Percentiles rank a stretch among this genome's conserved stretches.
These are phyloP conservation scores for Alternaria angustiovoidea DNA, from an alignment of 2,329 filamentous ascomycete species.

Conservation along the genomic window DNA sequence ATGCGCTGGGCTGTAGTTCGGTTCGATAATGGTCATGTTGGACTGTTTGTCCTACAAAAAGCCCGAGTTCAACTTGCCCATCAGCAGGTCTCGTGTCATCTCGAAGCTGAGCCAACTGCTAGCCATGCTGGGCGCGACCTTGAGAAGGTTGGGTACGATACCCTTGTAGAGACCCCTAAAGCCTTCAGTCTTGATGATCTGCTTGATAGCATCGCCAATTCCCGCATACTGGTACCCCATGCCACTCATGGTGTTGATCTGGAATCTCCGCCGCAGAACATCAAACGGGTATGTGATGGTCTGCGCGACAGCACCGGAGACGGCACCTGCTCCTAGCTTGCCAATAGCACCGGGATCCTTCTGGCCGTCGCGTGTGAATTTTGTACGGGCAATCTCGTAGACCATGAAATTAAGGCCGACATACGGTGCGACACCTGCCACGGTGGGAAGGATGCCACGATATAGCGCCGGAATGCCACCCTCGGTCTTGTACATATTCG, in stretches of 20 bases:
- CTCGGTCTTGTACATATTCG: slow-evolving; percentile 87
- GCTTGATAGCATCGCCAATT: slow-evolving; percentile 80
- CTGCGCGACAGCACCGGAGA: slow-evolving; percentile 95
- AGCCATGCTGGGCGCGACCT: slow-evolving; percentile 98
- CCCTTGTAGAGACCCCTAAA: slow-evolving; percentile 91
- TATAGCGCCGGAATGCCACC: slow-evolving; percentile 88
- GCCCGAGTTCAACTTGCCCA: slow-evolving; percentile 54
- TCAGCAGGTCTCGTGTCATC: slow-evolving; percentile 85
- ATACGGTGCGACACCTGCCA: slow-evolving; percentile 95
- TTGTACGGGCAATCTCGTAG: slow-evolving; percentile 86
- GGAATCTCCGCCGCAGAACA: slow-evolving; percentile 90
- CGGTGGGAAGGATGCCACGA: slow-evolving; percentile 89
- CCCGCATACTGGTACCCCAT: slow-evolving; percentile 97
- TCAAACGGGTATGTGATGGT: slow-evolving; percentile 99
- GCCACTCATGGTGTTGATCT: slow-evolving; percentile 99
- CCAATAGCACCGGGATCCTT: slow-evolving; percentile 79
- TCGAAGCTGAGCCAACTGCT: slow-evolving; percentile 99
- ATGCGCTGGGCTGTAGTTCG: neutral
- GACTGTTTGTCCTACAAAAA: slow-evolving; percentile 36
- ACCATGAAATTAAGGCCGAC: slow-evolving; percentile 99
- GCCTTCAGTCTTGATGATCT: slow-evolving; percentile 86
- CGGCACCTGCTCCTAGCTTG: slow-evolving; percentile 87
- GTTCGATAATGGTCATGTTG: slow-evolving; percentile 1
- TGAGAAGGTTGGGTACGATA: slow-evolving; percentile 91
- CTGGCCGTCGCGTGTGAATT: slow-evolving; percentile 87